Conservation (phyloP, 176 grass and related monocot genomes). For the Phoenix roebelenii region DNA sequence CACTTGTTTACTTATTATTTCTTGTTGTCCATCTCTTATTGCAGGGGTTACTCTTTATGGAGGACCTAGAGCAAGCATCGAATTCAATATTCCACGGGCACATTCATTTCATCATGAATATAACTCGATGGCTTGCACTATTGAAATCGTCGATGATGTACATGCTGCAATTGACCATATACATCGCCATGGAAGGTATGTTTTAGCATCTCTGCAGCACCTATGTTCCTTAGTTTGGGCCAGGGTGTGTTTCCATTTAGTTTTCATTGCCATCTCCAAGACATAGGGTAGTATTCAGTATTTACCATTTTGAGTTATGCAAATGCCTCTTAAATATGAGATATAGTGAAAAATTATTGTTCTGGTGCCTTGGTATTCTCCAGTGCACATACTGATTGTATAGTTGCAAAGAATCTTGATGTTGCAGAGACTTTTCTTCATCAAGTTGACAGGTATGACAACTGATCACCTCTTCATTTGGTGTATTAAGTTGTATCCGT, state of each 20-base stretch:
- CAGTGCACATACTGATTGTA: slow-evolving; percentile 91
- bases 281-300: too few species aligned
- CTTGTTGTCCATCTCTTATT: not conserved
- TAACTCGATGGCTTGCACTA: slow-evolving; percentile 65
- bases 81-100: slow-evolving; percentile 45
- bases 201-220: not conserved
- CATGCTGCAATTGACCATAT: slow-evolving; percentile 82
- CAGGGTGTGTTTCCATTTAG: not conserved
- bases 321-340: too few species aligned
- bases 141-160: slow-evolving; percentile 89
- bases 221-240: too few species aligned
- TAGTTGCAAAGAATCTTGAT: slow-evolving; percentile 55
- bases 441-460: slow-evolving; percentile 77
- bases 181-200: slow-evolving; percentile 82
- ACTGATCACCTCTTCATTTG: not conserved
- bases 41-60: slow-evolving; percentile 74
- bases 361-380: slow-evolving; percentile 13
- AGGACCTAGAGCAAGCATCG: slow-evolving; percentile 44
- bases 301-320: too few species aligned
- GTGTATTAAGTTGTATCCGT: not conserved
- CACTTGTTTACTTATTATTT: not conserved
- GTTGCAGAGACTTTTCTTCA: slow-evolving; percentile 58
- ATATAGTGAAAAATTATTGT: slow-evolving; percentile 1
- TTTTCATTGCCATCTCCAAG: not conserved
- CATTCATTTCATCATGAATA: slow-evolving; percentile 74